Evolutionary conservation across 345 rosid genomes (phyloP).

Genomic region (Heritiera fomes): DNA sequence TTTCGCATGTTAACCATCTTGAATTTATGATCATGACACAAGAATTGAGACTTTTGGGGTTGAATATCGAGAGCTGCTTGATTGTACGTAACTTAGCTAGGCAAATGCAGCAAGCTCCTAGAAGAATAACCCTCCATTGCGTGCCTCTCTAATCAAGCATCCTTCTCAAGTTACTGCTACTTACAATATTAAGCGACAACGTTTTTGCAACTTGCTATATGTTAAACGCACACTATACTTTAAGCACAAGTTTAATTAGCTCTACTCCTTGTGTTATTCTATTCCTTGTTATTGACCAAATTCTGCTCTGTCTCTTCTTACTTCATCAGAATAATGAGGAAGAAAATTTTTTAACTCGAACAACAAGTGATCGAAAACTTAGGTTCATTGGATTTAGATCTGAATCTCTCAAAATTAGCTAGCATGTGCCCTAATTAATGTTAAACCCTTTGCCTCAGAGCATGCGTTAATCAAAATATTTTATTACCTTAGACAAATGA

Average conservation of each 20-base stretch:
- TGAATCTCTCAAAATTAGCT: background rate
- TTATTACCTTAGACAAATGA: background rate
- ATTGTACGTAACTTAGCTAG: background rate
- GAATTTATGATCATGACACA: background rate
- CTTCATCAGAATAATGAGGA: background rate
- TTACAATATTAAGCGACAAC: background rate
- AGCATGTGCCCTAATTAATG: slow-evolving; percentile 11
- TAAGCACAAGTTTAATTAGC: background rate
- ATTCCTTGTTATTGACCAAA: background rate
- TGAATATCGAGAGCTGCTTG: background rate
- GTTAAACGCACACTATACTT: background rate
- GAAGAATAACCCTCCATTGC: background rate
- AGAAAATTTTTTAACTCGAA: background rate
- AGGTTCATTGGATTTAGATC: background rate
- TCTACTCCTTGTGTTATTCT: background rate
- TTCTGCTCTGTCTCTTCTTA: background rate
- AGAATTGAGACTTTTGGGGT: background rate
- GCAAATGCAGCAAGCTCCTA: background rate
- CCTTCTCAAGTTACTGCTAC: background rate
- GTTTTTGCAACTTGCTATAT: slow-evolving; percentile 1
- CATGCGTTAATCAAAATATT: background rate
- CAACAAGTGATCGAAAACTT: background rate
- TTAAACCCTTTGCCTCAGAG: background rate
- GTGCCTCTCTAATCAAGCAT: background rate
- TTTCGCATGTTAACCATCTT: background rate